phyloP scores from a whole-genome alignment of 495 filamentous ascomycete genomes.

The Darksidea phi region DNA sequence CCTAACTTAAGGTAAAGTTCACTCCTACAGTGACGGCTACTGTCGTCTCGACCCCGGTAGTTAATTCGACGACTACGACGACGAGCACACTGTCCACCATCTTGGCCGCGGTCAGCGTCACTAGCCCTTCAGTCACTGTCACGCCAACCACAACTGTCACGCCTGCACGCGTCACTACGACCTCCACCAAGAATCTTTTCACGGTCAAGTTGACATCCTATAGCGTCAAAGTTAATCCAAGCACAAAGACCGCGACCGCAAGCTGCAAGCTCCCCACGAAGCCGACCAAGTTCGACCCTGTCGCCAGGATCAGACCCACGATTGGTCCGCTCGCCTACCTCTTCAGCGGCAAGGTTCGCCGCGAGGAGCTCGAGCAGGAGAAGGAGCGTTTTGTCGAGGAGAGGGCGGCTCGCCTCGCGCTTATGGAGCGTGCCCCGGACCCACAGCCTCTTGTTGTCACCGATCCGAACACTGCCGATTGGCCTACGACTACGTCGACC shows the following conservation, averaged over 20 bases:
- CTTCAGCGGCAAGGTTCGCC: slow-evolving; percentile 25
- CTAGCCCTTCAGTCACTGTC: slow-evolving; percentile 32
- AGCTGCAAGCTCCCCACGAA: slow-evolving; percentile 28
- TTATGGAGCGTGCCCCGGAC: slow-evolving; percentile 40
- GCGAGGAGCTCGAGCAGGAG: slow-evolving; percentile 16
- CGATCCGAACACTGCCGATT: slow-evolving; percentile 26
- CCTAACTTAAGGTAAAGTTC: slow-evolving; percentile 8
- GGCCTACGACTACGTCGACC: slow-evolving; percentile 28
- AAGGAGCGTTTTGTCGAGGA: slow-evolving; percentile 17
- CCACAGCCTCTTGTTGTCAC: slow-evolving; percentile 37
- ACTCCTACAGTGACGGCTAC: slow-evolving; percentile 33
- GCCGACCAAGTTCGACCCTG: slow-evolving; percentile 30
- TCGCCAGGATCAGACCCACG: slow-evolving; percentile 32
- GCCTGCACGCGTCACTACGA: slow-evolving; percentile 33
- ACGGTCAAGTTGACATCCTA: slow-evolving; percentile 36
- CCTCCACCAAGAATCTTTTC: slow-evolving; percentile 33
- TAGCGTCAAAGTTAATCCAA: slow-evolving; percentile 26
- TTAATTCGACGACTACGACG: slow-evolving; percentile 31
- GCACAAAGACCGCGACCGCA: slow-evolving; percentile 34
- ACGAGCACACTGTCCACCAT: slow-evolving; percentile 31
- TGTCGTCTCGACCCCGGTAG: slow-evolving; percentile 31
- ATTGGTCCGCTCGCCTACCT: slow-evolving; percentile 15
- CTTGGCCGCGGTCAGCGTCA: slow-evolving; percentile 31
- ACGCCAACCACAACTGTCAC: slow-evolving; percentile 38
- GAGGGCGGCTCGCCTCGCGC: slow-evolving; percentile 13